Conservation (phyloP, 2,329 filamentous ascomycete genomes). For the Calonectria pteridis region DNA sequence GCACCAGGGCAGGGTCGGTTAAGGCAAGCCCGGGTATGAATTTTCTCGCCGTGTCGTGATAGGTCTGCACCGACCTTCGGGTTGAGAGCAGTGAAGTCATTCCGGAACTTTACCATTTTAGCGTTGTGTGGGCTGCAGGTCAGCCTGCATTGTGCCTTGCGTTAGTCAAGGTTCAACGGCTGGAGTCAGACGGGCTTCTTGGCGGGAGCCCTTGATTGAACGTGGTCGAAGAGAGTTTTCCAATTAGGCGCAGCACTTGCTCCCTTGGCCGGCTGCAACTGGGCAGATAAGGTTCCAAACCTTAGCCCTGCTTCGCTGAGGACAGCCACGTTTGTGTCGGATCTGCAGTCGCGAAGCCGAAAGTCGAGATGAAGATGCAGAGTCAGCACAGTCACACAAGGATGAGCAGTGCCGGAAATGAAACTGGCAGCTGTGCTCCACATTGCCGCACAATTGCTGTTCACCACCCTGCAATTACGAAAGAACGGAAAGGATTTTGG, state of each 20-base stretch:
- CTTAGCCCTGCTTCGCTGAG: background rate
- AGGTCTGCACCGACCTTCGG: background rate
- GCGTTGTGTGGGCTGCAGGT: background rate
- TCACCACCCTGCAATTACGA: background rate
- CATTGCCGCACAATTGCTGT: background rate
- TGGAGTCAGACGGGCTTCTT: background rate
- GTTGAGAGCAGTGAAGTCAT: background rate
- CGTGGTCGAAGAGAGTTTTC: background rate
- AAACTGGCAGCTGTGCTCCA: slow-evolving; percentile 9
- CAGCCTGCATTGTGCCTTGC: slow-evolving; percentile 7
- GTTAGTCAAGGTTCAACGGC: slow-evolving; percentile 10
- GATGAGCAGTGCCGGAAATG: background rate
- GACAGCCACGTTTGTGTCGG: background rate
- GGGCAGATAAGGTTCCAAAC: background rate
- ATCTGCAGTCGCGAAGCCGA: background rate
- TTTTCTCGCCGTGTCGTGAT: background rate
- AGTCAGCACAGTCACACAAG: background rate
- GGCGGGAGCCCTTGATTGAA: background rate
- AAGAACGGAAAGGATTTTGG: background rate
- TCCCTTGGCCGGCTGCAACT: background rate
- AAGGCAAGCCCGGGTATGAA: background rate
- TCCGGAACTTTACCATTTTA: background rate
- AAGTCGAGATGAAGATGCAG: background rate
- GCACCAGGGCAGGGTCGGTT: background rate
- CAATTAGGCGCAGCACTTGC: background rate